Evolutionary conservation across 306 rosid species (phyloP).

Genomic region (Coriaria nepalensis): DNA sequence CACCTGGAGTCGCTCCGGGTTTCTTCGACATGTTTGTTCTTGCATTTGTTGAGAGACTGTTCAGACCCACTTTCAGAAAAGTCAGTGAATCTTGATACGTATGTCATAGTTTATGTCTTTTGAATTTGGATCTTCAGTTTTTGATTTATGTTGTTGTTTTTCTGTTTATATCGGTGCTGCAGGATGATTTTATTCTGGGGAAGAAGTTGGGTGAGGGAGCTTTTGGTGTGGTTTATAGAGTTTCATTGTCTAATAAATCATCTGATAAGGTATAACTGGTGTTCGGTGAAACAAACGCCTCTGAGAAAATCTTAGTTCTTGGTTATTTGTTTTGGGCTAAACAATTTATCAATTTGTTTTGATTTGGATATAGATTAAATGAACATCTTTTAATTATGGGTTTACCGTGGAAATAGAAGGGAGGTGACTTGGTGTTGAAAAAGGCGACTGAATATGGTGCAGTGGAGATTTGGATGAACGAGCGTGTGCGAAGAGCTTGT

Average conservation of each 20-base stretch:
- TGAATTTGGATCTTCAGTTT: not conserved
- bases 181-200: conserved; percentile 88
- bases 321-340: too few relatives aligned
- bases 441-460: conserved; percentile 94
- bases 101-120: not conserved
- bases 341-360: too few relatives aligned
- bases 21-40: conserved; percentile 95
- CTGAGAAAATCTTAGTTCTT: not conserved
- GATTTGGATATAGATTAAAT: too few relatives aligned
- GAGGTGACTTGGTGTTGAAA: conserved; percentile 85
- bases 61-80: conserved; percentile 68
- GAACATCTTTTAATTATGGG: not conserved
- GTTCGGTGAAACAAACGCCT: not conserved
- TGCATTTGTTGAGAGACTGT: conserved; percentile 71
- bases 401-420: conserved; percentile 43
- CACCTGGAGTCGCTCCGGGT: conserved; percentile 96
- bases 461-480: conserved; percentile 98
- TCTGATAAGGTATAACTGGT: conserved; percentile 52
- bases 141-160: conserved; percentile 6
- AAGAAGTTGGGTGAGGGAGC: conserved; percentile 95
- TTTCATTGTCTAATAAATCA: conserved; percentile 52
- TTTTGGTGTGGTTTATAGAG: conserved; percentile 84
- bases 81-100: conserved; percentile 18
- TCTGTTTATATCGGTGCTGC: conserved; percentile 19
- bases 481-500: conserved; percentile 92